phyloP scores from a whole-genome alignment of 257 asterid species.

The Leonotis leonurus region DNA sequence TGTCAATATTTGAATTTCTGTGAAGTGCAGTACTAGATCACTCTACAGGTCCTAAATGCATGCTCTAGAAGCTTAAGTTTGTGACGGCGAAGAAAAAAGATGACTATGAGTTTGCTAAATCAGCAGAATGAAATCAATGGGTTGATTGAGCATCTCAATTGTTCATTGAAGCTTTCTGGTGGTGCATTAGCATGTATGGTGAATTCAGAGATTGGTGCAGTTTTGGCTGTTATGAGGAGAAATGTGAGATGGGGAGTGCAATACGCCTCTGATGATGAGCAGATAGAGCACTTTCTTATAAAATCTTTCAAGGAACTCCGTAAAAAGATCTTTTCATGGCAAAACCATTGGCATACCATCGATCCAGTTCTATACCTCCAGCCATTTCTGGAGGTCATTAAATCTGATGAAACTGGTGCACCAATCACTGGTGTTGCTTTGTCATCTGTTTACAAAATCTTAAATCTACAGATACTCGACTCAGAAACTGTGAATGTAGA shows the following conservation, averaged over 20 bases:
- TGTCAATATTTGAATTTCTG: slow-evolving; percentile 1
- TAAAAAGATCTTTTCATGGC: slow-evolving; percentile 71
- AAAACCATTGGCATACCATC: slow-evolving; percentile 60
- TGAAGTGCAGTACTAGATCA: slow-evolving; percentile 15
- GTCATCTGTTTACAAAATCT: slow-evolving; percentile 80
- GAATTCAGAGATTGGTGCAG: slow-evolving; percentile 93
- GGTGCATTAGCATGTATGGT: slow-evolving; percentile 83
- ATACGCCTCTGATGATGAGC: slow-evolving; percentile 80
- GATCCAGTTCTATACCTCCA: slow-evolving; percentile 75
- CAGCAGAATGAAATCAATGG: slow-evolving; percentile 41
- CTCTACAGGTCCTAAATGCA: slow-evolving; percentile 27
- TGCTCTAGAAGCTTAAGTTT: slow-evolving; percentile 18
- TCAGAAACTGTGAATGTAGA: slow-evolving; percentile 60
- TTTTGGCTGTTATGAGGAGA: slow-evolving; percentile 98
- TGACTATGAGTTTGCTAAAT: slow-evolving; percentile 42
- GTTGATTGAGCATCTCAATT: slow-evolving; percentile 33
- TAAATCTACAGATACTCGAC: slow-evolving; percentile 73
- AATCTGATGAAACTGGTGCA: slow-evolving; percentile 97
- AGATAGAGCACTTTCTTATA: slow-evolving; percentile 76
- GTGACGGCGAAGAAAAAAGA: slow-evolving; percentile 26
- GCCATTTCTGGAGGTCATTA: slow-evolving; percentile 86
- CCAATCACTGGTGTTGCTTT: slow-evolving; percentile 95
- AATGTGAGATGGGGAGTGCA: slow-evolving; percentile 95
- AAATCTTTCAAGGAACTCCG: slow-evolving; percentile 75
- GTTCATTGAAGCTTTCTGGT: slow-evolving; percentile 44